Evolutionary conservation across 495 filamentous ascomycete species (phyloP), one percentile per base, ranked within the genome.

Genomic region (Penicillium canescens): DNA sequence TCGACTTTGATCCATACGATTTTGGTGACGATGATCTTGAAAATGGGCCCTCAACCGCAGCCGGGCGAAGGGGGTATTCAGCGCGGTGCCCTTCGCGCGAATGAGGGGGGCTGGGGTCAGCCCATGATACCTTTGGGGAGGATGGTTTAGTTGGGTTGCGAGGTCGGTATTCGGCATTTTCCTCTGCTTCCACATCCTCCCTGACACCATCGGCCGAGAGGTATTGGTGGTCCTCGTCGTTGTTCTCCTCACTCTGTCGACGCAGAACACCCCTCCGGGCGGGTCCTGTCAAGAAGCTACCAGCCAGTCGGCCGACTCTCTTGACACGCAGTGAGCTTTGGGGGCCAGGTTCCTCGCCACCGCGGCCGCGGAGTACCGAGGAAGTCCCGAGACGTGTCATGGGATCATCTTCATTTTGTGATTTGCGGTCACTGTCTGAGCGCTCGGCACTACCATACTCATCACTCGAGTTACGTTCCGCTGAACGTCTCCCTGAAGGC

Each of bases 251-350:
- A 54, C 86, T 90, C 65, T 89, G 86, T 45, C 87, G 79, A 52
- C 87, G 77, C 53, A 81, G 61, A 14, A 86, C 81, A 12, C 87
- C 88, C 55, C 89, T 75, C 51, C 89, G 81, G 18, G 87, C 88
- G 8, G 89, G 88, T 1, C 87, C 87, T 52, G 84, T 90, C 20
- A 91, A 72, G 58, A 90, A 91, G 52, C 79, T 83, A 1, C 89
- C 89, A 8, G 86, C 82, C 6, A 86, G 71, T 57, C 88, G 87
- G 13, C 82, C 85, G 26, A 90, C 79, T 56, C 86, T 77, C 68
- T 89, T 91, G n/a, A 88, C 71, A 1, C 88, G 82, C 70, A 89
- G 74, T 14, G 88, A 88, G 62, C 83, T 86, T 54, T 85, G 87
- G 0, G 82, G 69, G 1, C 80, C 84, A 20, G 72, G 66, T 3